phyloP scores from a whole-genome alignment of 257 asterid genomes.

The Anisodus tanguticus region DNA sequence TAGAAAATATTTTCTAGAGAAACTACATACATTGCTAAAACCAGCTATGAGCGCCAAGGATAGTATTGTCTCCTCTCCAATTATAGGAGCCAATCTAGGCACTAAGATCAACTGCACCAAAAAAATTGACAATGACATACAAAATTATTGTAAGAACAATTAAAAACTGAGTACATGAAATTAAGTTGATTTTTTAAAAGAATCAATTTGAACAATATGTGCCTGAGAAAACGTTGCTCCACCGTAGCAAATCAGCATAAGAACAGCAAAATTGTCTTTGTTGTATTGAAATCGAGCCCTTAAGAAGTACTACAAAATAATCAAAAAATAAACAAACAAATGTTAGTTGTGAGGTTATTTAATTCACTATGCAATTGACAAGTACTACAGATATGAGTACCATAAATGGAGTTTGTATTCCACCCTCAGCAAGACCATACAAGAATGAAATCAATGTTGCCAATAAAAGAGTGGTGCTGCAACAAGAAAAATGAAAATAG shows the following conservation, averaged over 20 bases:
- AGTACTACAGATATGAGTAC: slow-evolving; percentile 39
- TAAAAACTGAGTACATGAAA: not conserved
- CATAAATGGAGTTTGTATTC: slow-evolving; percentile 56
- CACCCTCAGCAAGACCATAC: slow-evolving; percentile 70
- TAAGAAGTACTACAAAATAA: slow-evolving; percentile 57
- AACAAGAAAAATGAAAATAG: not conserved
- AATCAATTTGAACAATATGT: slow-evolving; percentile 2
- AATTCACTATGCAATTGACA: not conserved
- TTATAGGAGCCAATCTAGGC: slow-evolving; percentile 21
- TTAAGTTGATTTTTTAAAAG: not conserved
- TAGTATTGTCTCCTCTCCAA: slow-evolving; percentile 35
- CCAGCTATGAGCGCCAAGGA: slow-evolving; percentile 29
- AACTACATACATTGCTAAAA: not conserved
- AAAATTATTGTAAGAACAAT: slow-evolving; percentile 9
- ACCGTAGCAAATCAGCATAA: slow-evolving; percentile 57
- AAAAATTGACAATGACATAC: not conserved
- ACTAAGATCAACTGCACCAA: not conserved
- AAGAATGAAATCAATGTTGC: slow-evolving; percentile 63
- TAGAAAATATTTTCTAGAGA: too few species aligned
- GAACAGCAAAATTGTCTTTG: slow-evolving; percentile 63
- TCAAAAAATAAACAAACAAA: not conserved
- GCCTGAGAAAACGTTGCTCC: slow-evolving; percentile 63
- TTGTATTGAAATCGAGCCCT: slow-evolving; percentile 66
- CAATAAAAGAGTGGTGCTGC: slow-evolving; percentile 56
- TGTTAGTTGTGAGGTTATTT: not conserved